Evolutionary conservation across 148 eudicot genomes (phyloP).

Genomic region (Pouteria glomerata): DNA sequence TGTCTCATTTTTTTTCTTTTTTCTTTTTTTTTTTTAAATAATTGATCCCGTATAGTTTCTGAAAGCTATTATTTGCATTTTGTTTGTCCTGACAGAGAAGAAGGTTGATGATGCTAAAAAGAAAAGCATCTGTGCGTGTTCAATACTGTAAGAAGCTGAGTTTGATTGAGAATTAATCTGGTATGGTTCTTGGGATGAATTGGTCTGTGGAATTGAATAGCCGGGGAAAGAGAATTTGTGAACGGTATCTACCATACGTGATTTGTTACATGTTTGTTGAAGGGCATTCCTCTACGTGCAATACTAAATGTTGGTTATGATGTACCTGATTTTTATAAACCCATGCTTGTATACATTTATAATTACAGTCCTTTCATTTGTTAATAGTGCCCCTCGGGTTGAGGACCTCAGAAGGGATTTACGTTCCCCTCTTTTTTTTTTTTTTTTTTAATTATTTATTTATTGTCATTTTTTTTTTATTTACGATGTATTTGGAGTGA

Average conservation of each 20-base stretch:
- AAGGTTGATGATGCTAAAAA: conserved; percentile 73
- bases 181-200: conserved; percentile 17
- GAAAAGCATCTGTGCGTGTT: conserved; percentile 66
- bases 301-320: background rate
- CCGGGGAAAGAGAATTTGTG: conserved; percentile 26
- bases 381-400: too few relatives aligned
- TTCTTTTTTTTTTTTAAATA: too few relatives aligned
- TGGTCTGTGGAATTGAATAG: conserved; percentile 16
- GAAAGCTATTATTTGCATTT: background rate
- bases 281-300: background rate
- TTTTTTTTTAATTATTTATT: too few relatives aligned
- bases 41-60: conserved; percentile 6
- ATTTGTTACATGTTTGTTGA: conserved; percentile 16
- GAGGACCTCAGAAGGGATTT: too few relatives aligned
- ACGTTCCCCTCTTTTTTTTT: too few relatives aligned
- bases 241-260: conserved; percentile 25
- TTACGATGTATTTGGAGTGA: too few relatives aligned
- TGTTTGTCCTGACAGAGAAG: conserved; percentile 56
- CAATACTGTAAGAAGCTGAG: conserved; percentile 54
- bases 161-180: conserved; percentile 18
- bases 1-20: background rate
- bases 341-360: conserved; percentile 21
- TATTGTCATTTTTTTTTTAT: too few relatives aligned
- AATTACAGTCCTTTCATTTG: conserved; percentile 6
- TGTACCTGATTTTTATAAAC: conserved; percentile 7